Evolutionary conservation across 148 eudicot species (phyloP).

Genomic region (Arctostaphylos glauca): DNA sequence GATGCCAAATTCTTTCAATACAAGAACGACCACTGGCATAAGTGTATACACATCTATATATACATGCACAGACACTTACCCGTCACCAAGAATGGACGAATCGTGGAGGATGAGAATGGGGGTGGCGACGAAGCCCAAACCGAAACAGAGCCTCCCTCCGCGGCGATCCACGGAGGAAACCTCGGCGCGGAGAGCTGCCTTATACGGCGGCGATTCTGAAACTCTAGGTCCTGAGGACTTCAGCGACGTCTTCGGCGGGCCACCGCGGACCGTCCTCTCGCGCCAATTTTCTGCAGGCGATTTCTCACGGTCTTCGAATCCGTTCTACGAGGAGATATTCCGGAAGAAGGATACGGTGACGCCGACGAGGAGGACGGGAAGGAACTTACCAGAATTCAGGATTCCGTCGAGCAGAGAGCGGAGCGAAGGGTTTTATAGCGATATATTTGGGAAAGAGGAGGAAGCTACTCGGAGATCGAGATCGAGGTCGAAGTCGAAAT

Average conservation of each 20-base stretch:
- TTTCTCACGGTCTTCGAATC: conserved; percentile 21
- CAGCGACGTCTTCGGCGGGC: conserved; percentile 72
- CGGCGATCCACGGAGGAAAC: conserved; percentile 28
- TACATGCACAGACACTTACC: background rate
- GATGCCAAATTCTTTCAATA: background rate
- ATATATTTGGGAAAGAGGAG: conserved; percentile 31
- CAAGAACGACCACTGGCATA: background rate
- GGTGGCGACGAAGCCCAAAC: conserved; percentile 4
- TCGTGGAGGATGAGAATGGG: conserved; percentile 66
- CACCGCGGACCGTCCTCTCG: conserved; percentile 50
- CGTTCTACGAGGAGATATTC: conserved; percentile 55
- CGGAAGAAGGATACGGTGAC: conserved; percentile 21
- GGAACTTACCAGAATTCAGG: conserved; percentile 56
- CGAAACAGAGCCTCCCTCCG: conserved; percentile 17
- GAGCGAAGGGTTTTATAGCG: conserved; percentile 34
- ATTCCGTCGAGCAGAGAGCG: conserved; percentile 35
- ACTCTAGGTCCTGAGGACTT: conserved; percentile 47
- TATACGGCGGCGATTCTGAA: conserved; percentile 19
- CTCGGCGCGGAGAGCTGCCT: conserved; percentile 12
- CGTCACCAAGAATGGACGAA: conserved; percentile 42
- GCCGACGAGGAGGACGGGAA: conserved; percentile 21
- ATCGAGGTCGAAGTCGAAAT: conserved; percentile 22
- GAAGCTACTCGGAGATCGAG: conserved; percentile 28
- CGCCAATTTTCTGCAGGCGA: conserved; percentile 42
- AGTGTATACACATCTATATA: too few species aligned